Evolutionary conservation across 225 moss, liverwort and hornwort genomes (phyloP), one percentile per base, ranked within the genome.

Genomic region (Ulota crispa): DNA sequence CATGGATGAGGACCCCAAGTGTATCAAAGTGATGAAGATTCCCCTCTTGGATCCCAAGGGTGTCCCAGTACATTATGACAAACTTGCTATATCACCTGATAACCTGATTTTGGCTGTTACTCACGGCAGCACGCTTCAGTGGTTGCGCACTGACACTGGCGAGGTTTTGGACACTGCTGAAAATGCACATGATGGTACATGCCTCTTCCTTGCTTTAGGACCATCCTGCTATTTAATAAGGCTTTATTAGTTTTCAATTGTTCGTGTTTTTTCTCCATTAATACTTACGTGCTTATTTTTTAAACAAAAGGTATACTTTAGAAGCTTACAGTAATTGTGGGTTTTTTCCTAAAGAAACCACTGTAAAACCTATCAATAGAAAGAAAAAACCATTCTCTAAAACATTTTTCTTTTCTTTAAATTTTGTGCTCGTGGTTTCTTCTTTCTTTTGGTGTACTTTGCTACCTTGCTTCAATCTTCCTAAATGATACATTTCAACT

Each of bases 1-100:
- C 73, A 65, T 96, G 91, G 96, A 96, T 81, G 99, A 99, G 85
- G 99, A 99, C 87, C 99, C 99, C 19, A 99, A 99, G 83, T 99
- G 96, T 80, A 83, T 99, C 55, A 96, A 95, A 82, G 92, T 92
- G 37, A 89, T 96, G 75, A 82, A 89, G 73, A 96, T 96, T 82
- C 94, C 99, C 7, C 76, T 86, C 41, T 79, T 84, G 70, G 91
- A 94, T 88, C 80, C 89, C 45, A 91, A 89, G 78, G 92, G 96
- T 16, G 83, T 80, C 60, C 72, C 89, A 60, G 82, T 88, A 16
- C 91, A 87, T 19, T 93, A 93, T 80, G 94, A 99, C 65, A 91
- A 91, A 68, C 91, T 99, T 36, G 96, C 96, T 37, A 84, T 96
- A 45, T 94, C 99, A 61, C 96, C 99, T 69, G 92, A 96, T 78